These are phyloP conservation scores for Ceratocystiopsis brevicomis DNA, from an alignment of 2,329 filamentous ascomycete species.

Conservation along the genomic window DNA sequence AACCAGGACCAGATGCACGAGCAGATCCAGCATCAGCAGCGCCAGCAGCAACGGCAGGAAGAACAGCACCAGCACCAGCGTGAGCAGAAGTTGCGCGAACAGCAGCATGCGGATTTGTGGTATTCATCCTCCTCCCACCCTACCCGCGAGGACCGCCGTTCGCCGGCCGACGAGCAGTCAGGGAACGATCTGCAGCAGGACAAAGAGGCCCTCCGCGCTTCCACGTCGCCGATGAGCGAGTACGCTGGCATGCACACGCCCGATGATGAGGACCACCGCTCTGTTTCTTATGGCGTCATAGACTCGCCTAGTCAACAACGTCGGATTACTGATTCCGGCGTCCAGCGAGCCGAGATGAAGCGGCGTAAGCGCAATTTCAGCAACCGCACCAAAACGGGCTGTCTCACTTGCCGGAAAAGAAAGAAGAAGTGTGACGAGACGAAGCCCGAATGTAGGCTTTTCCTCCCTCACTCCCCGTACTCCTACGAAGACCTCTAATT, in stretches of 20 bases:
- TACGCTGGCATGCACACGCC: slow-evolving; percentile 31
- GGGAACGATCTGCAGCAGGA: slow-evolving; percentile 19
- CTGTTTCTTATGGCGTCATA: slow-evolving; percentile 21
- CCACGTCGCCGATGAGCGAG: slow-evolving; percentile 27
- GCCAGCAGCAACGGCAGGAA: slow-evolving; percentile 15
- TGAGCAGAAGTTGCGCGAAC: slow-evolving; percentile 9
- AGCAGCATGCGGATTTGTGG: slow-evolving; percentile 28
- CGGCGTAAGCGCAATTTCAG: slow-evolving; percentile 70
- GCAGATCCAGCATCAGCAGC: slow-evolving; percentile 9
- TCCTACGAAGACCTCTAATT: neutral
- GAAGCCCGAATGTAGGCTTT: slow-evolving; percentile 68
- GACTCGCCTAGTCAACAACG: slow-evolving; percentile 28
- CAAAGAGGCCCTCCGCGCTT: slow-evolving; percentile 10
- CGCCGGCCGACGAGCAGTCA: slow-evolving; percentile 26
- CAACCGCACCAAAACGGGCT: slow-evolving; percentile 90
- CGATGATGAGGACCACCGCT: slow-evolving; percentile 32
- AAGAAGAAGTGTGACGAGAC: slow-evolving; percentile 98
- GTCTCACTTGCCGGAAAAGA: slow-evolving; percentile 71
- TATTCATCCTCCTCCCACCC: slow-evolving; percentile 19
- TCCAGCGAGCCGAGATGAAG: slow-evolving; percentile 40
- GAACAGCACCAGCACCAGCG: slow-evolving; percentile 1
- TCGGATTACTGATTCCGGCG: slow-evolving; percentile 22
- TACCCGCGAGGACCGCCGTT: slow-evolving; percentile 28
- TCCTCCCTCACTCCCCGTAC: no score
- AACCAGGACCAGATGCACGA: neutral